A percentile compares a stretch with the other conserved stretches of the same genome.
phyloP scores from a whole-genome alignment of 2,329 filamentous ascomycete species.

The Sarocladium strictum region DNA sequence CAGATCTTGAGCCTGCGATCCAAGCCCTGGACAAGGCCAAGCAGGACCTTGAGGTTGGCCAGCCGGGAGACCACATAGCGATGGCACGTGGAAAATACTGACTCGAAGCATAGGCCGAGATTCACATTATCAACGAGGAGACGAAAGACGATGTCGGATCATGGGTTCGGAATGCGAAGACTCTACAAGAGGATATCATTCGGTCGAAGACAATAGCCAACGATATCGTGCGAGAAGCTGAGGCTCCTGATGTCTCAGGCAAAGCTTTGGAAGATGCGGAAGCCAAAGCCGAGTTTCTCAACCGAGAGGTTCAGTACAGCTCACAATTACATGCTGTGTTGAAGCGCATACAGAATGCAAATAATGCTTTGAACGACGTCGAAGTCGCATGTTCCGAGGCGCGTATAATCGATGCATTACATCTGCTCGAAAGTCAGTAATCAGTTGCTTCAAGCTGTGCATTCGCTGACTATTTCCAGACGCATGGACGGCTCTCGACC shows the following conservation, averaged over 20 bases:
- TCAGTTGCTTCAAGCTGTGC: not conserved
- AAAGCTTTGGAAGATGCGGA: slow-evolving; percentile 47
- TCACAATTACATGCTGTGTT: slow-evolving; percentile 48
- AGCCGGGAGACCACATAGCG: not conserved
- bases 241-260: slow-evolving; percentile 52
- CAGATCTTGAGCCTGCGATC: slow-evolving; percentile 32
- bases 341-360: slow-evolving; percentile 47
- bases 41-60: slow-evolving; percentile 32
- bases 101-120: slow-evolving; percentile 43
- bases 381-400: slow-evolving; percentile 50
- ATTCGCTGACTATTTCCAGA: slow-evolving; percentile 27
- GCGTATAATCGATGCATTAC: slow-evolving; percentile 50
- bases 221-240: slow-evolving; percentile 73
- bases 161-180: slow-evolving; percentile 81
- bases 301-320: slow-evolving; percentile 53
- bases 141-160: slow-evolving; percentile 73
- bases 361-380: slow-evolving; percentile 56
- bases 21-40: slow-evolving; percentile 30
- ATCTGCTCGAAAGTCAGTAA: slow-evolving; percentile 47
- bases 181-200: slow-evolving; percentile 79
- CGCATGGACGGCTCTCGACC: slow-evolving; percentile 51
- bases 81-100: not conserved
- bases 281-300: slow-evolving; percentile 49
- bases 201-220: slow-evolving; percentile 72
- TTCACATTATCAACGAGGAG: slow-evolving; percentile 70